These are phyloP conservation scores for Corylus heterophylla DNA, from an alignment of 306 rosid species.

Conservation along the genomic window DNA sequence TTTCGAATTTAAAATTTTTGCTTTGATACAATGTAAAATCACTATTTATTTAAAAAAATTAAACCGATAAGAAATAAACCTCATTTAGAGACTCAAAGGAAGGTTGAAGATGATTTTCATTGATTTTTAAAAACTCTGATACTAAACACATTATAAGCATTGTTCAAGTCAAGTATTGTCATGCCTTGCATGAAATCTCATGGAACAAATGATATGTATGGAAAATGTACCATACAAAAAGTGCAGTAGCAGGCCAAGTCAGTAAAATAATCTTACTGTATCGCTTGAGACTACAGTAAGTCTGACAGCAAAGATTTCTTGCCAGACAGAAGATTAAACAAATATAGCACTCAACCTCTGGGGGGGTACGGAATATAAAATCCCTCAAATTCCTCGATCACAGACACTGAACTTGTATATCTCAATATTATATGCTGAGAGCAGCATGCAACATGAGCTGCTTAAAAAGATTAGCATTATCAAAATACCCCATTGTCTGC, in stretches of 20 bases:
- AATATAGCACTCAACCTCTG: conserved; percentile 27
- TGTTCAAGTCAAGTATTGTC: not conserved
- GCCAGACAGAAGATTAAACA: conserved; percentile 28
- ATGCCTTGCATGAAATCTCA: not conserved
- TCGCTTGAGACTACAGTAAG: conserved; percentile 23
- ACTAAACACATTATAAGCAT: not conserved
- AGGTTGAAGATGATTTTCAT: not conserved
- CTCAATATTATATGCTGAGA: conserved; percentile 42
- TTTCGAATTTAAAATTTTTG: too few relatives aligned
- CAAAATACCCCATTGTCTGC: conserved; percentile 71
- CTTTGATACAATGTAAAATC: too few relatives aligned
- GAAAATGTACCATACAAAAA: not conserved
- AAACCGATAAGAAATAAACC: too few relatives aligned
- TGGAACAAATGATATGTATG: not conserved
- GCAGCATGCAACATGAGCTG: conserved; percentile 44
- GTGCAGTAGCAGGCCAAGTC: not conserved
- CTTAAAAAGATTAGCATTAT: conserved; percentile 42
- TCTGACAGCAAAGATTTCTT: conserved; percentile 43
- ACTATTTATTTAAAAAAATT: too few relatives aligned
- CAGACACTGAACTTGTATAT: conserved; percentile 36
- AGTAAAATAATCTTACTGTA: conserved; percentile 11
- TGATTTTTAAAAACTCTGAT: not conserved
- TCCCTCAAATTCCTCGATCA: conserved; percentile 32
- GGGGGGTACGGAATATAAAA: conserved; percentile 30
- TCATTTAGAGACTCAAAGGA: too few relatives aligned